Evolutionary conservation across 371 early-diverging fungal genomes (phyloP).

Genomic region (Apophysomyces trapeziformis): DNA sequence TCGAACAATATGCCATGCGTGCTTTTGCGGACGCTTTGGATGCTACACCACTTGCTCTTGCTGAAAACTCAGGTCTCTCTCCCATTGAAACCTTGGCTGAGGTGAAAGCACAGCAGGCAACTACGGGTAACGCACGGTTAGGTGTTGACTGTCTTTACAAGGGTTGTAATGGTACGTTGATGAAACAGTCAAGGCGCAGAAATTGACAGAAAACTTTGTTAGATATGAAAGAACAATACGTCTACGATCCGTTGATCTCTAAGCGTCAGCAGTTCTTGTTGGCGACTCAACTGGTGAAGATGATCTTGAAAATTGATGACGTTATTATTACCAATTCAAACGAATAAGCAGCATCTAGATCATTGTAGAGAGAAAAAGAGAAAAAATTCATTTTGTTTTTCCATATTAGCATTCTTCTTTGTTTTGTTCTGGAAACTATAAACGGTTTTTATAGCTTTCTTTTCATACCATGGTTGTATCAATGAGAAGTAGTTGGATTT

Average conservation of each 20-base stretch:
- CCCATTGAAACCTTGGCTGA: slow-evolving; percentile 96
- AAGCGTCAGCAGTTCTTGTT: slow-evolving; percentile 98
- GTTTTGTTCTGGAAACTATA: background rate
- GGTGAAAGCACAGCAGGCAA: slow-evolving; percentile 92
- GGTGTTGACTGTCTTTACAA: slow-evolving; percentile 97
- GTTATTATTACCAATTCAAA: slow-evolving; percentile 68
- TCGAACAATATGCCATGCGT: slow-evolving; percentile 99
- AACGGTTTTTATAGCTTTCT: too few species aligned
- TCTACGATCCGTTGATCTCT: slow-evolving; percentile 98
- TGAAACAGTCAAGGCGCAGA: background rate
- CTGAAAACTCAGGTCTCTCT: slow-evolving; percentile 97
- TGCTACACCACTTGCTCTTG: slow-evolving; percentile 95
- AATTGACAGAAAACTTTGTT: background rate
- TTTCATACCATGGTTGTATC: too few species aligned
- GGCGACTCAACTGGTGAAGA: slow-evolving; percentile 99
- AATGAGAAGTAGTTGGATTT: too few species aligned
- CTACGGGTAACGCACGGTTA: slow-evolving; percentile 82
- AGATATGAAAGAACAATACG: slow-evolving; percentile 97
- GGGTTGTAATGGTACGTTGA: slow-evolving; percentile 76
- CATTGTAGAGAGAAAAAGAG: background rate
- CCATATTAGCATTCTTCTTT: background rate
- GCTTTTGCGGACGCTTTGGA: slow-evolving; percentile 98
- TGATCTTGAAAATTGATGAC: slow-evolving; percentile 97
- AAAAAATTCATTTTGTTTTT: background rate
- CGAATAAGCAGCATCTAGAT: background rate